These are phyloP conservation scores for Lactifluus piperatus DNA, from an alignment of 768 basidiomycete species.

Conservation along the genomic window DNA sequence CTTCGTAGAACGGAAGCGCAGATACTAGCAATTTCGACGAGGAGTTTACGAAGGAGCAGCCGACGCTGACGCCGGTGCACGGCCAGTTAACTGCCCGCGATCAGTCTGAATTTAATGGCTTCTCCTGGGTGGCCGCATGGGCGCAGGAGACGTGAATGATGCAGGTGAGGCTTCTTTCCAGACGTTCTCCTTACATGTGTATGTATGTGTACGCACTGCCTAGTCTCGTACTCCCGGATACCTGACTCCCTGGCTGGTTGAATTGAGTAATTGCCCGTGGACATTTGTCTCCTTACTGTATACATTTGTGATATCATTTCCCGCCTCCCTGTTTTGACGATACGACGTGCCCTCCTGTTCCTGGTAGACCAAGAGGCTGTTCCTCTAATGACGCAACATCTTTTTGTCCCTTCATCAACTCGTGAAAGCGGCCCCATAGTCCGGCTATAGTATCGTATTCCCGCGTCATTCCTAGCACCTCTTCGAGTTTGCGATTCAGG, in stretches of 20 bases:
- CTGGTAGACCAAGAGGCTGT: constrained; percentile 41
- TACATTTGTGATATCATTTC: constrained; percentile 18
- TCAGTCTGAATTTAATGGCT: constrained; percentile 93
- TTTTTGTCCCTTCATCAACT: constrained; percentile 50
- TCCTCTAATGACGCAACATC: constrained; percentile 25
- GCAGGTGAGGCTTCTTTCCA: constrained; percentile 15
- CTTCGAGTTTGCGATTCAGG: constrained; percentile 85
- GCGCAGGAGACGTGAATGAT: constrained; percentile 26
- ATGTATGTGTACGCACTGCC: constrained; percentile 4
- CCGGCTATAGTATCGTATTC: constrained; percentile 86
- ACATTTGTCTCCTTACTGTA: constrained; percentile 14
- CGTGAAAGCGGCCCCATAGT: constrained; percentile 75
- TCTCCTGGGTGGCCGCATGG: constrained; percentile 75
- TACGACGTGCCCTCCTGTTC: constrained; percentile 64
- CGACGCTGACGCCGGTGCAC: constrained; percentile 95
- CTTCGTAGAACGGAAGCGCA: constrained; percentile 62
- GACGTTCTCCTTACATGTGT: constrained; percentile 17
- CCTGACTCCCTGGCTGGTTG: constrained; percentile 18
- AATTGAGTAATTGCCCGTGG: constrained; percentile 10
- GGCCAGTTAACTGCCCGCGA: constrained; percentile 84
- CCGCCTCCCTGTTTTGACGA: constrained; percentile 24
- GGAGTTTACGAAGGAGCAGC: constrained; percentile 95
- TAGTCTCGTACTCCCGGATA: constrained; percentile 24
- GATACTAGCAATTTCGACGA: constrained; percentile 94
- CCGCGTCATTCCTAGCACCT: constrained; percentile 84